A percentile compares a stretch with the other conserved stretches of the same genome.
Evolutionary conservation across 345 rosid genomes (phyloP).

Genomic region (Eucalyptus cloeziana): DNA sequence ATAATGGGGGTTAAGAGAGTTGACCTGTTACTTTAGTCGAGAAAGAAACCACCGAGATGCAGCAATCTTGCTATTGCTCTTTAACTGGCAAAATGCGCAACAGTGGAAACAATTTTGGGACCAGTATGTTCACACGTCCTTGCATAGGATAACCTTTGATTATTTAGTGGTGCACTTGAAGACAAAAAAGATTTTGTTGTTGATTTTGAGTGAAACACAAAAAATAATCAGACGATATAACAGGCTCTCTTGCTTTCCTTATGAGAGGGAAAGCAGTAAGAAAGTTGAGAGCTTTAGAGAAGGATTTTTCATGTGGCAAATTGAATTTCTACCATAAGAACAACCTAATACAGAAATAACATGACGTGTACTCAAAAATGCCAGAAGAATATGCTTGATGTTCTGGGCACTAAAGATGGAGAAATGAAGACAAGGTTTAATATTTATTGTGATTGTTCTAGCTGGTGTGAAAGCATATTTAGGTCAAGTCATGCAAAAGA

Average conservation of each 20-base stretch:
- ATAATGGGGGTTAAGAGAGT: neutral
- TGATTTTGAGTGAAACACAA: neutral
- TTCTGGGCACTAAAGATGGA: fast-evolving
- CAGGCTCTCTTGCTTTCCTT: neutral
- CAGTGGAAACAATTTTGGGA: neutral
- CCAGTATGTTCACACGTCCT: neutral
- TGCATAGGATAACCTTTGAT: neutral
- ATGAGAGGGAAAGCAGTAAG: neutral
- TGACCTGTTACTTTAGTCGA: neutral
- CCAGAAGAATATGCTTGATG: neutral
- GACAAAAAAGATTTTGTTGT: neutral
- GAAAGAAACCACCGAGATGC: neutral
- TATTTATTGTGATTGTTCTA: neutral
- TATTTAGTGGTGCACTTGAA: neutral
- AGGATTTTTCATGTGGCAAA: neutral
- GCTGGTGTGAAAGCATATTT: neutral
- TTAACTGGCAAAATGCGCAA: neutral
- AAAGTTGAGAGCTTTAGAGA: neutral
- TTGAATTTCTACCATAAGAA: neutral
- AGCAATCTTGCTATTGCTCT: neutral
- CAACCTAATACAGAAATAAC: neutral
- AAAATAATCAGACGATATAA: neutral
- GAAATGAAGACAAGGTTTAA: neutral
- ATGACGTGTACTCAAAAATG: neutral
- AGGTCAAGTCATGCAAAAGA: neutral